phyloP scores from a whole-genome alignment of 1,139 yeast species.

The Sugiyamaella xylanicola region DNA sequence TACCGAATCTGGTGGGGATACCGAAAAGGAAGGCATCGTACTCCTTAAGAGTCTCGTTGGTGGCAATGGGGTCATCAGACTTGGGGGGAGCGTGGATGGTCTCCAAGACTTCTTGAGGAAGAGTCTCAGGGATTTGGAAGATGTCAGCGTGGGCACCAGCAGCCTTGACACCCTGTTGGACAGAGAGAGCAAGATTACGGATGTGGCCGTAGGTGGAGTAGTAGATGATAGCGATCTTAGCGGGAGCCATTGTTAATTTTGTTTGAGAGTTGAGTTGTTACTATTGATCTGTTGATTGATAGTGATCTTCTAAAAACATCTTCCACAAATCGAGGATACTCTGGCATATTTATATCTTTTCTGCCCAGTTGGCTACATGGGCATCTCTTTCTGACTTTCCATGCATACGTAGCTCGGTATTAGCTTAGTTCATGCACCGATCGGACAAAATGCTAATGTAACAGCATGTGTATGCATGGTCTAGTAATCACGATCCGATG shows the following conservation, averaged over 20 bases:
- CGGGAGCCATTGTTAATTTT: conserved; percentile 42
- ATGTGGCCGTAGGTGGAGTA: conserved; percentile 84
- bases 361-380: not conserved
- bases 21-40: conserved; percentile 81
- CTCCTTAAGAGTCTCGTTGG: conserved; percentile 55
- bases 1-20: conserved; percentile 81
- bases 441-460: not conserved
- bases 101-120: conserved; percentile 62
- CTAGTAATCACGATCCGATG: not conserved
- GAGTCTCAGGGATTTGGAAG: conserved; percentile 79
- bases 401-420: not conserved
- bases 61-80: conserved; percentile 68
- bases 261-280: not conserved
- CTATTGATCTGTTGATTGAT: not conserved
- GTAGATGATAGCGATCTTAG: conserved; percentile 64
- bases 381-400: not conserved
- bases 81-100: conserved; percentile 66
- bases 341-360: conserved; percentile 1
- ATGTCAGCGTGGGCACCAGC: conserved; percentile 69
- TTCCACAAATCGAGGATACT: not conserved
- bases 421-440: not conserved
- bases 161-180: conserved; percentile 66
- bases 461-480: not conserved
- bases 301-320: not conserved
- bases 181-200: conserved; percentile 65